Evolutionary conservation across 257 asterid genomes (phyloP).

Genomic region (Mitragyna speciosa): DNA sequence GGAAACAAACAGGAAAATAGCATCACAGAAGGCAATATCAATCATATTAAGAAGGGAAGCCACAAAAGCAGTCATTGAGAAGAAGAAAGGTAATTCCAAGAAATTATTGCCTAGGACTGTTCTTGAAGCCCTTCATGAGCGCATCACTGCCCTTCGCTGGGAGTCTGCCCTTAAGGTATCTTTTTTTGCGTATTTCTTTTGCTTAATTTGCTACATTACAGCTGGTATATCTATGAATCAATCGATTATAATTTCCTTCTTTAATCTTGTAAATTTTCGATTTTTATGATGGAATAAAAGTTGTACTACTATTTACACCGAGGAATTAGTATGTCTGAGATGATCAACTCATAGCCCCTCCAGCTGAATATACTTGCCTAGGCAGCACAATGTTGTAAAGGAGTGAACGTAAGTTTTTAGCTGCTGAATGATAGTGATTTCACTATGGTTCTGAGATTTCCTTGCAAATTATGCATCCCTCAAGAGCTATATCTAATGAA

Average conservation of each 20-base stretch:
- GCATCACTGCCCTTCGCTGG: conserved; percentile 92
- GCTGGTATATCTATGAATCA: not conserved
- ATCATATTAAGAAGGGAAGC: conserved; percentile 88
- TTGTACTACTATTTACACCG: too few species aligned
- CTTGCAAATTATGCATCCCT: not conserved
- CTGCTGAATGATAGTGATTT: too few species aligned
- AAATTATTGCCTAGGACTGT: conserved; percentile 67
- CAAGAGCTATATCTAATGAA: not conserved
- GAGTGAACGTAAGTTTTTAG: not conserved
- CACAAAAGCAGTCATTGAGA: conserved; percentile 74
- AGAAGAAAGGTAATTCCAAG: conserved; percentile 69
- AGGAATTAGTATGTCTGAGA: too few species aligned
- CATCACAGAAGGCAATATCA: conserved; percentile 83
- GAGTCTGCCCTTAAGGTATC: conserved; percentile 89
- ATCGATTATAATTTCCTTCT: not conserved
- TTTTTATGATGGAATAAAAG: not conserved
- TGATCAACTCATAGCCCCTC: too few species aligned
- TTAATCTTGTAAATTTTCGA: not conserved
- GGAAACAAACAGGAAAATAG: conserved; percentile 72
- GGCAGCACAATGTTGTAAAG: not conserved
- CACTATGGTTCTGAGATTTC: not conserved
- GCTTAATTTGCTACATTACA: not conserved
- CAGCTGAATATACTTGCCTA: too few species aligned
- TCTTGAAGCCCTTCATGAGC: conserved; percentile 93
- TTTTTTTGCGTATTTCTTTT: not conserved